These are phyloP conservation scores for Carex myosuroides DNA, from an alignment of 176 grass and related monocot species.

Conservation along the genomic window DNA sequence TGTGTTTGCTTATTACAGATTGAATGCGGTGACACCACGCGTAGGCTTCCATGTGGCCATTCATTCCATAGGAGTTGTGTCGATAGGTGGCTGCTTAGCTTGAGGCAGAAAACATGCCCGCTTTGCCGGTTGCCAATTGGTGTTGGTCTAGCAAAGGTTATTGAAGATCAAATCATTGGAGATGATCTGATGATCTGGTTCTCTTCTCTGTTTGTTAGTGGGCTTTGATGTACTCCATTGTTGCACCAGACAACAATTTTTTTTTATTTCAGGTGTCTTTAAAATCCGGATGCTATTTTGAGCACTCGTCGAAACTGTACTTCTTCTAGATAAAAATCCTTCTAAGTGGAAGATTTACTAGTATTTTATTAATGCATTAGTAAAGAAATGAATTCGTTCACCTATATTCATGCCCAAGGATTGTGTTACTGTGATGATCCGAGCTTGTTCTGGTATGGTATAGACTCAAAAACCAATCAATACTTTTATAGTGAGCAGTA, in stretches of 20 bases:
- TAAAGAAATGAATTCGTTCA: background rate
- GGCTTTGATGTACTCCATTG: constrained; percentile 7
- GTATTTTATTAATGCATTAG: background rate
- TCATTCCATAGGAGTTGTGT: constrained; percentile 61
- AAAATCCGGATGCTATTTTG: no score
- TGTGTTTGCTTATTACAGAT: constrained; percentile 67
- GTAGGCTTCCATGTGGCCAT: constrained; percentile 61
- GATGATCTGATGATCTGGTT: constrained; percentile 81
- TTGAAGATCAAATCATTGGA: constrained; percentile 35
- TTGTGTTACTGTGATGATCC: background rate
- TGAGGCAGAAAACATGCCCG: constrained; percentile 60
- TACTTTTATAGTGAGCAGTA: background rate
- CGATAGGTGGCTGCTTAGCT: constrained; percentile 51
- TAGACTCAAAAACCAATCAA: background rate
- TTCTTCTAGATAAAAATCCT: background rate
- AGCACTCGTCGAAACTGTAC: no score
- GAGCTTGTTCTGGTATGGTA: background rate
- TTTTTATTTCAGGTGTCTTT: constrained; percentile 1
- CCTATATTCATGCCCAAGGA: background rate
- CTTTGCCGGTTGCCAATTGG: constrained; percentile 57
- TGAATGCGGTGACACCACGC: constrained; percentile 28
- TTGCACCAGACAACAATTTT: background rate
- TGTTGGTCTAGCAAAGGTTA: background rate
- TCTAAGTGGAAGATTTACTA: background rate
- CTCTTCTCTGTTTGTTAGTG: constrained; percentile 57